Evolutionary conservation across 371 early-diverging fungal genomes (phyloP).

Genomic region (Lichtheimia ornata): DNA sequence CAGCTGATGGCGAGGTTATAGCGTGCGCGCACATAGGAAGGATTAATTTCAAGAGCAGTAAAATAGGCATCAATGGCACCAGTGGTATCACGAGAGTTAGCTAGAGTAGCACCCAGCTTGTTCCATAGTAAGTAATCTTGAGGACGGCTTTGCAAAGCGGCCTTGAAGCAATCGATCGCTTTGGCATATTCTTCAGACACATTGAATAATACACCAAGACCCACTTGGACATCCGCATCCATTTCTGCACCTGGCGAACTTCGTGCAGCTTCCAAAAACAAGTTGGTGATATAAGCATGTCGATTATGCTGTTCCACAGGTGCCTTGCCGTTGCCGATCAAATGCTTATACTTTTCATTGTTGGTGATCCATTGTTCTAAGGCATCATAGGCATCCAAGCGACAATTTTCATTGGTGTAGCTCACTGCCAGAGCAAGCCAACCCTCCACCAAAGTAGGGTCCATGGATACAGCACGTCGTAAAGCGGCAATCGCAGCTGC

Average conservation of each 20-base stretch:
- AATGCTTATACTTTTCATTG: constrained; percentile 66
- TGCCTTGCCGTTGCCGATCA: constrained; percentile 11
- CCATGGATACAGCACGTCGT: constrained; percentile 73
- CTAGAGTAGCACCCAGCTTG: constrained; percentile 94
- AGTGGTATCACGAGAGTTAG: constrained; percentile 76
- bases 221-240: constrained; percentile 93
- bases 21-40: constrained; percentile 91
- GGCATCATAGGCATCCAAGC: constrained; percentile 84
- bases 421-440: constrained; percentile 89
- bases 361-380: constrained; percentile 87
- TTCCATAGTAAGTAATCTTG: constrained; percentile 96
- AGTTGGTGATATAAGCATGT: constrained; percentile 69
- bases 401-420: constrained; percentile 90
- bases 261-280: constrained; percentile 83
- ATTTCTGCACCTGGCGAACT: constrained; percentile 68
- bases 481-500: constrained; percentile 88
- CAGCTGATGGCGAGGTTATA: constrained; percentile 94
- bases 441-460: constrained; percentile 73
- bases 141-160: constrained; percentile 85
- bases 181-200: constrained; percentile 88
- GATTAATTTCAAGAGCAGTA: constrained; percentile 90
- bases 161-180: constrained; percentile 95
- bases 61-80: constrained; percentile 93
- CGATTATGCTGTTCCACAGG: constrained; percentile 30
- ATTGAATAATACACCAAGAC: constrained; percentile 92